These are phyloP conservation scores for Nemania diffusa DNA, from an alignment of 2,329 filamentous ascomycete species.

Conservation along the genomic window DNA sequence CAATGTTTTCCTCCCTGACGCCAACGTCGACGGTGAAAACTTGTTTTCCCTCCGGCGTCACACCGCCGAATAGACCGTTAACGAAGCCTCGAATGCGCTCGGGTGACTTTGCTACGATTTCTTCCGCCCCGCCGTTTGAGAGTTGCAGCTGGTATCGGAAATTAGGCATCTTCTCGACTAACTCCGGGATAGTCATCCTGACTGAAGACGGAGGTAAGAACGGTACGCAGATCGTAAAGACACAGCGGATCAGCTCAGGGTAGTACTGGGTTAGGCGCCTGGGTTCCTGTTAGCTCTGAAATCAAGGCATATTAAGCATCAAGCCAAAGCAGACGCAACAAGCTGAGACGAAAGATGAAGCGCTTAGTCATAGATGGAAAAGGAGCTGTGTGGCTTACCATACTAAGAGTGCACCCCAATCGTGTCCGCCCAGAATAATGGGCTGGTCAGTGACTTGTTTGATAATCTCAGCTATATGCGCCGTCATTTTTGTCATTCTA, in stretches of 20 bases:
- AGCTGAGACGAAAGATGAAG: neutral
- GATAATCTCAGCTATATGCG: slow-evolving; percentile 80
- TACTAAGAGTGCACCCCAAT: slow-evolving; percentile 86
- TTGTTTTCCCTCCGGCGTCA: slow-evolving; percentile 63
- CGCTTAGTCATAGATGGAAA: neutral
- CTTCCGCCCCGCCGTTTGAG: slow-evolving; percentile 72
- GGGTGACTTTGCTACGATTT: slow-evolving; percentile 60
- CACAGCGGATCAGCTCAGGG: slow-evolving; percentile 74
- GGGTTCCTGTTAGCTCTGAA: slow-evolving; percentile 10
- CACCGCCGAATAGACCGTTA: slow-evolving; percentile 75
- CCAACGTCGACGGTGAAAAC: slow-evolving; percentile 71
- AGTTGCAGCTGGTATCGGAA: slow-evolving; percentile 90
- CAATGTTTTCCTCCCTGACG: slow-evolving; percentile 70
- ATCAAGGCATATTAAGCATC: neutral
- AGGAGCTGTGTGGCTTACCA: slow-evolving; percentile 56
- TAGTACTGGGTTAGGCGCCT: slow-evolving; percentile 76
- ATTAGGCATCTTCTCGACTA: slow-evolving; percentile 70
- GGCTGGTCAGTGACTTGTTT: slow-evolving; percentile 60
- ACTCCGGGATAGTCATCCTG: slow-evolving; percentile 67
- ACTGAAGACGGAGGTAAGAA: slow-evolving; percentile 65
- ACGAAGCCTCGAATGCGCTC: slow-evolving; percentile 76
- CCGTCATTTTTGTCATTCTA: slow-evolving; percentile 75
- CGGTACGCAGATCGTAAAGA: slow-evolving; percentile 86
- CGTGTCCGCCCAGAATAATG: slow-evolving; percentile 89
- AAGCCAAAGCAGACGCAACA: neutral